phyloP scores from a whole-genome alignment of 1,284 basidiomycete species.

The Anthracocystis panici-leucophaei region DNA sequence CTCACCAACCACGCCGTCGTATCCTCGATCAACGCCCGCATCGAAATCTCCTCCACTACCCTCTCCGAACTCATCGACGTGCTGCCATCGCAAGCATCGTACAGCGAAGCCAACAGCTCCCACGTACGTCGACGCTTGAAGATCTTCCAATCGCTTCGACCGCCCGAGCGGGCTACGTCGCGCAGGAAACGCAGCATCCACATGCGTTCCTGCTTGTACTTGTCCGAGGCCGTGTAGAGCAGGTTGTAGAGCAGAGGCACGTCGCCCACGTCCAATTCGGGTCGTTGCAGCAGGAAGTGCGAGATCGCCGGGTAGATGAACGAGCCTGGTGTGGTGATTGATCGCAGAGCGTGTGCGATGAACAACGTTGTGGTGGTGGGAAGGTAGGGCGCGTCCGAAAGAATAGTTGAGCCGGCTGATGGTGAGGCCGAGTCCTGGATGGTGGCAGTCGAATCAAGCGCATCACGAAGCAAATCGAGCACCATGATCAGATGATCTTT shows the following conservation, averaged over 20 bases:
- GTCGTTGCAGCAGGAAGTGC: constrained; percentile 85
- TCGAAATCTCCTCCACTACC: constrained; percentile 35
- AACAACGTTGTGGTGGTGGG: constrained; percentile 84
- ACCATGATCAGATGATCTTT: constrained; percentile 81
- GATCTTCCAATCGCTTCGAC: constrained; percentile 81
- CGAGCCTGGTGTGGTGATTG: constrained; percentile 81
- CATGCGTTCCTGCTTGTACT: constrained; percentile 80
- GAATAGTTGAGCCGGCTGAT: constrained; percentile 52
- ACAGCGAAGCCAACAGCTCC: constrained; percentile 85
- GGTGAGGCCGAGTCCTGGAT: constrained; percentile 20
- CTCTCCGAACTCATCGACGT: constrained; percentile 14
- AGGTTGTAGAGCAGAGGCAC: constrained; percentile 87
- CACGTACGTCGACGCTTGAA: constrained; percentile 85
- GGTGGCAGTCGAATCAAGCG: constrained; percentile 18
- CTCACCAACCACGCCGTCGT: constrained; percentile 35
- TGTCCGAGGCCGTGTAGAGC: constrained; percentile 80
- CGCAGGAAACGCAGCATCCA: constrained; percentile 89
- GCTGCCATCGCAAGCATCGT: constrained; percentile 74
- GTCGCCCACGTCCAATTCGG: constrained; percentile 79
- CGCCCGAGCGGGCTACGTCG: constrained; percentile 79
- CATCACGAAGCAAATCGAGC: constrained; percentile 75
- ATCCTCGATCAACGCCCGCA: constrained; percentile 41
- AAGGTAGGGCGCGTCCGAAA: constrained; percentile 71
- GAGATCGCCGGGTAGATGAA: constrained; percentile 84
- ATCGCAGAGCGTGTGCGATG: constrained; percentile 81